Base-by-base conservation (phyloP, 352 stramenopile genomes). In the Globisporangium takayamanum region DNA sequence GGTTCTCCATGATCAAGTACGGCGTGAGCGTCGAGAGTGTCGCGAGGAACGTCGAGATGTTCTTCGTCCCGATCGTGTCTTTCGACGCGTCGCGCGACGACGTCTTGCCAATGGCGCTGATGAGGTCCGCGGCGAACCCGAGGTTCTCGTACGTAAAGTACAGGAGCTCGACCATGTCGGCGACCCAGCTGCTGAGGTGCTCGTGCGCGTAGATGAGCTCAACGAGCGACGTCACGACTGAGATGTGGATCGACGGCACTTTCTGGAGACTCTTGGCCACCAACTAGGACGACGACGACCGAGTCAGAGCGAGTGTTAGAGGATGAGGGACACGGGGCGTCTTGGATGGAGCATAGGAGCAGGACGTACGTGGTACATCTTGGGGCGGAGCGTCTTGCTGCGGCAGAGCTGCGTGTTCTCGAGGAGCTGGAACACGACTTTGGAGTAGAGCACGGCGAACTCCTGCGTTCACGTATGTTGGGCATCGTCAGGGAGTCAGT, bases 61-160 rank as follows among this genome's bases (percentile, higher is more conserved):
- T 91, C 26, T 80, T 77, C 15, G 77, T 88, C n/a, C 84, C 79
- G 18, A 70, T 69, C 2, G 77, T 69, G 59, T 93, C 80, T 54
- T 90, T 90, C 10, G 79, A 89, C 1, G 77, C 67, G 51, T 89
- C 79, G 5, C 78, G 71, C 26, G 72, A 79, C 1, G 79, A 86
- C n/a, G 87, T 88, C 48, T 87, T 84, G 1, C 77, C 81, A 15
- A 93, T 84, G 51, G 89, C 80, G 39, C 73, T 87, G 55, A 91
- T 91, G 30, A 91, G 54, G 62, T 92, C 78, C 7, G 76, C 71
- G 10, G 82, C 78, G 53, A 92, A 89, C 1, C 64, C 73, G 41
- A 73, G 54, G 50, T 88, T 88, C 20, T 79, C 68, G 59, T 86
- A 87, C 50, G 80, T 75, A 45, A 76, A 73, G 41, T 80, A 78